A percentile compares a stretch with the other conserved stretches of the same genome.
Evolutionary conservation across 768 basidiomycete genomes (phyloP).

Genomic region (Mycena rosella): DNA sequence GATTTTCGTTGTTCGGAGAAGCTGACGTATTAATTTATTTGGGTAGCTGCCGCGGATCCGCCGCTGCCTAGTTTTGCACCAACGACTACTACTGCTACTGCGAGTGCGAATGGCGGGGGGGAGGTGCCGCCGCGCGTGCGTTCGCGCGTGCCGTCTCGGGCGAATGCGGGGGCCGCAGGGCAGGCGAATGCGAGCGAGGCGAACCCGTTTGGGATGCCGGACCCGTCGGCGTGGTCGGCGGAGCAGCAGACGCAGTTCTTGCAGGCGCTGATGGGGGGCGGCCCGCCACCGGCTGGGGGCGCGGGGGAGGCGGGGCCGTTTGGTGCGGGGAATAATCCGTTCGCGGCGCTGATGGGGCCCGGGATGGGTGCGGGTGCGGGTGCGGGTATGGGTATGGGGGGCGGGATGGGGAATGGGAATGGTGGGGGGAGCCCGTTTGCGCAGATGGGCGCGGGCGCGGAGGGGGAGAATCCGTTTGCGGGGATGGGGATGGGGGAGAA

Average conservation of each 20-base stretch:
- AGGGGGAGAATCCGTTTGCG: constrained; percentile 20
- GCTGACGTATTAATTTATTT: not conserved
- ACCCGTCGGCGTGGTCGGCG: constrained; percentile 73
- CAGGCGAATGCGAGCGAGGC: not conserved
- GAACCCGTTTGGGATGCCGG: constrained; percentile 43
- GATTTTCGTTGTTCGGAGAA: constrained; percentile 22
- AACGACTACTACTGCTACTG: constrained; percentile 29
- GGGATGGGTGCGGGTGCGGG: too few relatives aligned
- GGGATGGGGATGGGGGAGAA: constrained; percentile 5
- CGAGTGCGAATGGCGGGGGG: constrained; percentile 55
- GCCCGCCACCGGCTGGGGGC: constrained; percentile 17
- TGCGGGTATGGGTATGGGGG: constrained; percentile 36
- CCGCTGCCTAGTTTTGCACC: constrained; percentile 50
- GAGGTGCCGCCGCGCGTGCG: constrained; percentile 46
- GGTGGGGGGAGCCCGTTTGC: constrained; percentile 23
- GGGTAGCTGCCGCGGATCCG: constrained; percentile 47
- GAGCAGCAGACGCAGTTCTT: constrained; percentile 80
- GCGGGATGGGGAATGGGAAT: too few relatives aligned
- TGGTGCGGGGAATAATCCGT: constrained; percentile 4
- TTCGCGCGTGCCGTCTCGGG: constrained; percentile 46
- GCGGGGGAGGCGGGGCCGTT: not conserved
- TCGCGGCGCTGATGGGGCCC: too few relatives aligned
- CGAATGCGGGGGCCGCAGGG: constrained; percentile 31
- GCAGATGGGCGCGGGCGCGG: constrained; percentile 2
- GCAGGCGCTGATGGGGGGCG: constrained; percentile 68